These are phyloP conservation scores for Plasmopara muralis DNA, from an alignment of 352 stramenopile species.

Conservation along the genomic window DNA sequence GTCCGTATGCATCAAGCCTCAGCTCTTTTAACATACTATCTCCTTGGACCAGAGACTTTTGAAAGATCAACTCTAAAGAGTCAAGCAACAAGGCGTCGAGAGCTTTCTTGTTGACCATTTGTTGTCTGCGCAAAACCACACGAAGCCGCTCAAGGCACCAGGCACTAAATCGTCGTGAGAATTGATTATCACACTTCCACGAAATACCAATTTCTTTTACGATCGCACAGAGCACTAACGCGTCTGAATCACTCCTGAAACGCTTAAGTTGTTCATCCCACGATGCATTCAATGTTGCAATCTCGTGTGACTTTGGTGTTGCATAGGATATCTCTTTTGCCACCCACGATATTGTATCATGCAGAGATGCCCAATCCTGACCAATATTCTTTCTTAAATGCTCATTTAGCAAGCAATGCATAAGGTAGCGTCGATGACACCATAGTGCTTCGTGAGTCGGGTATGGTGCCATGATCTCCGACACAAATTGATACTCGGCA, in stretches of 20 bases:
- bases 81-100: slow-evolving; percentile 5
- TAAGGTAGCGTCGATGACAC: slow-evolving; percentile 69
- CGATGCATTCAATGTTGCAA: slow-evolving; percentile 7
- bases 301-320: slow-evolving; percentile 3
- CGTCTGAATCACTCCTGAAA: slow-evolving; percentile 3
- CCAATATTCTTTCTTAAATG: background rate
- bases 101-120: background rate
- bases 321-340: background rate
- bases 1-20: slow-evolving; percentile 12
- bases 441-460: slow-evolving; percentile 59
- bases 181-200: slow-evolving; percentile 37
- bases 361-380: background rate
- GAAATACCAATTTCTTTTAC: slow-evolving; percentile 36
- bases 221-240: slow-evolving; percentile 12
- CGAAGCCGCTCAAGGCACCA: slow-evolving; percentile 40
- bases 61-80: slow-evolving; percentile 9
- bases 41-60: slow-evolving; percentile 13
- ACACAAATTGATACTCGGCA: slow-evolving; percentile 47
- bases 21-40: slow-evolving; percentile 27
- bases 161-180: slow-evolving; percentile 40
- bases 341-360: slow-evolving; percentile 10
- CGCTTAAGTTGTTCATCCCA: slow-evolving; percentile 16
- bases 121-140: slow-evolving; percentile 6
- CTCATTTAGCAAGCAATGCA: slow-evolving; percentile 36
- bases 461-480: slow-evolving; percentile 41